Percentiles rank a stretch among this genome's conserved stretches.
Evolutionary conservation across 352 stramenopile species (phyloP).

Genomic region (Stramenopiles sp.): DNA sequence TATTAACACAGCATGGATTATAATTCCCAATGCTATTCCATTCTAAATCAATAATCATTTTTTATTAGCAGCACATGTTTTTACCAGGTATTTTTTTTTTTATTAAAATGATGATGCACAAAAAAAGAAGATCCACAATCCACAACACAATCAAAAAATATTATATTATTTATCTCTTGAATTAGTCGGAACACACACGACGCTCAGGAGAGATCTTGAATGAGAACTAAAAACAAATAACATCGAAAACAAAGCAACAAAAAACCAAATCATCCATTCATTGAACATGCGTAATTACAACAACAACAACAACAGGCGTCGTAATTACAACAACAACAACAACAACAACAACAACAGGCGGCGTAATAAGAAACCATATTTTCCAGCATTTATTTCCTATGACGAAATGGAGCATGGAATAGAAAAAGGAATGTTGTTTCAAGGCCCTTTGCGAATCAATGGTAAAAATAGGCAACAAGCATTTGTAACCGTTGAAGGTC

Average conservation of each 20-base stretch:
- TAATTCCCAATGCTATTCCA: slow-evolving; percentile 15
- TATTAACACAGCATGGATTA: slow-evolving; percentile 27
- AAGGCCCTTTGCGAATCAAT: slow-evolving; percentile 51
- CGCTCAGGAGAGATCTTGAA: too few species aligned
- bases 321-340: not conserved
- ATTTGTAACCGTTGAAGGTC: slow-evolving; percentile 45
- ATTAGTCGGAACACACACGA: too few species aligned
- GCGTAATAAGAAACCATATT: not conserved
- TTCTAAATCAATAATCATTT: slow-evolving; percentile 24
- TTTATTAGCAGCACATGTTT: slow-evolving; percentile 27
- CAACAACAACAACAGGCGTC: not conserved
- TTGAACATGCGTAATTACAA: too few species aligned
- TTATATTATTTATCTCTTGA: too few species aligned
- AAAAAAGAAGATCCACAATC: too few species aligned
- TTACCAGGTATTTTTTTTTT: slow-evolving; percentile 25
- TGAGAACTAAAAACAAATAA: too few species aligned
- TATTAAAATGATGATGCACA: slow-evolving; percentile 20
- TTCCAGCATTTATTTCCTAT: not conserved
- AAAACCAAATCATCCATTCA: too few species aligned
- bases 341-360: not conserved
- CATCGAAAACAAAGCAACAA: too few species aligned
- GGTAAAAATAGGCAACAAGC: slow-evolving; percentile 39
- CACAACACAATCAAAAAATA: too few species aligned
- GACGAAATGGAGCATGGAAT: slow-evolving; percentile 12
- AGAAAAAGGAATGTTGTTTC: slow-evolving; percentile 20